Conservation (phyloP, 2,329 filamentous ascomycete species). For the Penicillium sp. region DNA sequence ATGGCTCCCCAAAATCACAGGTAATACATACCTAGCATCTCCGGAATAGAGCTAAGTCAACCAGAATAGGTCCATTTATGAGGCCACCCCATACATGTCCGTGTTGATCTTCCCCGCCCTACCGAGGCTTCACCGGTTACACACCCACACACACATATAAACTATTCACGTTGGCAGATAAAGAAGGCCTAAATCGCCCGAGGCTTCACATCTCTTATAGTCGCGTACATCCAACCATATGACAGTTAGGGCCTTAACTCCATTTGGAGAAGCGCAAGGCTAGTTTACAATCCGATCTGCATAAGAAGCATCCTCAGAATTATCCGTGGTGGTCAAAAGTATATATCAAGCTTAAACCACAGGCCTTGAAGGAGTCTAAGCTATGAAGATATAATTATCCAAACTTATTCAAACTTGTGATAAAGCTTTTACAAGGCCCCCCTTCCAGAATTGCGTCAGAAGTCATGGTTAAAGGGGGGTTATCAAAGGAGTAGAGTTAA, state of each 20-base stretch:
- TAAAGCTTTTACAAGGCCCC: background rate
- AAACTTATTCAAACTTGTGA: background rate
- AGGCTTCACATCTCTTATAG: conserved; percentile 56
- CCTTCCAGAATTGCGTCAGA: background rate
- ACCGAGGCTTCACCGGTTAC: no score
- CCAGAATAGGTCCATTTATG: background rate
- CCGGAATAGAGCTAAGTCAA: background rate
- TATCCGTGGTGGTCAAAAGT: conserved; percentile 15
- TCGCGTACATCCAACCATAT: conserved; percentile 20
- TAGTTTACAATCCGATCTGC: conserved; percentile 10
- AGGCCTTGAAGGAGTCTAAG: background rate
- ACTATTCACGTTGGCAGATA: no score
- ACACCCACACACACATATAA: no score
- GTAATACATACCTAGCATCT: background rate
- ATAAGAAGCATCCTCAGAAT: conserved; percentile 3
- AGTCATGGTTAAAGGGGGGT: background rate
- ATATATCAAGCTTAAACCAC: background rate
- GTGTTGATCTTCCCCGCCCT: no score
- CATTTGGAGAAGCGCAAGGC: conserved; percentile 13
- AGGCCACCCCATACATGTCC: background rate
- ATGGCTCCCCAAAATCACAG: no score
- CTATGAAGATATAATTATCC: background rate
- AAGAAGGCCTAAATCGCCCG: conserved; percentile 45
- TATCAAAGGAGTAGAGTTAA: background rate
- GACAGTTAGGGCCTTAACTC: conserved; percentile 13